Base-by-base conservation (phyloP, 306 rosid species). In the Mimosa bimucronata region DNA sequence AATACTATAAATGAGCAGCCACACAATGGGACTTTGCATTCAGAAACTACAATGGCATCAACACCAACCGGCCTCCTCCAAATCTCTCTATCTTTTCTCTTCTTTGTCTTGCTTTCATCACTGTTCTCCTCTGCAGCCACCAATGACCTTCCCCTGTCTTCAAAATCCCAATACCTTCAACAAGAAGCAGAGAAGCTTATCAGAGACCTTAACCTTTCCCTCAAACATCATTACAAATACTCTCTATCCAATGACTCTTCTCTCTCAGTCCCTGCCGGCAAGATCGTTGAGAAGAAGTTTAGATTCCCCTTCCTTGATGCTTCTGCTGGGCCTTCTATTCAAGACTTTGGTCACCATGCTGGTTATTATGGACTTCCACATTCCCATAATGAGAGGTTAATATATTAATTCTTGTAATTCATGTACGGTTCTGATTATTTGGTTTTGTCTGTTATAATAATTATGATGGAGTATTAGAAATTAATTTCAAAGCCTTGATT, bases 331-430 rank as follows among this genome's bases (percentile, higher is more conserved):
- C 80, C 93, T 69, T 89, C 93, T 46, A 82, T 87, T 76, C 30
- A 85, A 88, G 94, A 95, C 3, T 87, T 93, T 61, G 97, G 94
- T 50, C 99, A 93, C 83, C 94, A 89, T 84, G 97, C 99, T 29
- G 99, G 99, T 11, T 96, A 91, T 66, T 91, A 91, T 75, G 37
- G 70, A 15, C 98, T 96, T 83, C 98, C 96, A 26, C 89, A 80
- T 74, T 82, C 98, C 53, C 83, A 89, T 71, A 88, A 90, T 29
- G 98, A 98, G 79, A 91, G 94, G 99, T 93, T 19, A 55, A 7
- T 52, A 90, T n/a, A 34, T 2, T 34, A 34, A 34, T 58, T 29
- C 65, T 58, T 23, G 29, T 58, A 0, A 55, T 34, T 34, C 18
- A 55, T 60, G 5, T 4, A 53, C 60, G 25, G 66, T 25, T 60